Percentiles rank a stretch among this genome's conserved stretches.
Evolutionary conservation across 2,329 filamentous ascomycete genomes (phyloP).

Genomic region (Hysterium pulicare): DNA sequence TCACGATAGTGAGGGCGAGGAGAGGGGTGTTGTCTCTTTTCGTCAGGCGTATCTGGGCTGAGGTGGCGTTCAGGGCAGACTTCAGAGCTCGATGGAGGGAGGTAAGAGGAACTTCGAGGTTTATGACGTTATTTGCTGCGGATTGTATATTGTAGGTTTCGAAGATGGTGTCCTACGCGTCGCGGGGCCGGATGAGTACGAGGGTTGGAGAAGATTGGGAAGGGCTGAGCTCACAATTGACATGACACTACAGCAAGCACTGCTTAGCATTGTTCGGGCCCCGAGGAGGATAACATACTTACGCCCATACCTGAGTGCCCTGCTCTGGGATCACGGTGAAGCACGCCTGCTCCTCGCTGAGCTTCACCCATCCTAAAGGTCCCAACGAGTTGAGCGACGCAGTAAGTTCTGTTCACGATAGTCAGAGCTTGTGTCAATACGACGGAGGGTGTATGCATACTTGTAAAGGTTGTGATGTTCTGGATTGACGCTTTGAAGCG

Average conservation of each 20-base stretch:
- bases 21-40: conserved; percentile 88
- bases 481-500: conserved; percentile 53
- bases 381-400: conserved; percentile 64
- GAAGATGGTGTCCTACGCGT: conserved; percentile 76
- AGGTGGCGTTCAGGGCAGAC: conserved; percentile 76
- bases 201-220: conserved; percentile 4
- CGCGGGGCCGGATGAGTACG: conserved; percentile 11
- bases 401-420: conserved; percentile 50
- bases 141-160: conserved; percentile 84
- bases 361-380: conserved; percentile 84
- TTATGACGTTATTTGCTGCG: conserved; percentile 84
- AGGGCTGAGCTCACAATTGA: conserved; percentile 35
- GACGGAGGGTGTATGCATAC: conserved; percentile 33
- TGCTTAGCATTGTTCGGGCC: background rate
- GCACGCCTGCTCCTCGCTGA: conserved; percentile 81
- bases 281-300: conserved; percentile 40
- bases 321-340: conserved; percentile 95
- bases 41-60: conserved; percentile 82
- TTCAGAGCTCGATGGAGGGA: conserved; percentile 87
- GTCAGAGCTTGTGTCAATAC: conserved; percentile 4
- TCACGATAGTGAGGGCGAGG: conserved; percentile 84
- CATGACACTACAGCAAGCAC: conserved; percentile 33
- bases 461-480: conserved; percentile 52
- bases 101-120: conserved; percentile 88
- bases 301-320: conserved; percentile 96